A percentile compares a stretch with the other conserved stretches of the same genome.
Evolutionary conservation across 148 eudicot species (phyloP).

Genomic region (Silene latifolia): DNA sequence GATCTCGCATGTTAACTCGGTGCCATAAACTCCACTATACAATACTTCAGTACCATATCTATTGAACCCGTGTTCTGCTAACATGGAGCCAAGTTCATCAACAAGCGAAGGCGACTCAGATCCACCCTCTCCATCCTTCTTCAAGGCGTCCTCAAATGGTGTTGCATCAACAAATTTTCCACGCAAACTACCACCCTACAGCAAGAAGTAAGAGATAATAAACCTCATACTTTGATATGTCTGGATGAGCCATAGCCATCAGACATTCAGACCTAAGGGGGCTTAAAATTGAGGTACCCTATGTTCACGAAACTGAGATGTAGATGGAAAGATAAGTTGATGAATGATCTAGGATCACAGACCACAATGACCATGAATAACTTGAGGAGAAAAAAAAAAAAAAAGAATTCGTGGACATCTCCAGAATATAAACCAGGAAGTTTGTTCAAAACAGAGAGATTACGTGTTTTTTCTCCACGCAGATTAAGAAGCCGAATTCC

Average conservation of each 20-base stretch:
- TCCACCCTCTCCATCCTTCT: constrained; percentile 36
- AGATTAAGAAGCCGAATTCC: neutral
- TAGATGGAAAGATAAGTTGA: too few relatives aligned
- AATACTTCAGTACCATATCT: constrained; percentile 70
- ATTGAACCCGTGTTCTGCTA: constrained; percentile 64
- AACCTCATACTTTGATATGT: neutral
- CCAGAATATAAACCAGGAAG: too few relatives aligned
- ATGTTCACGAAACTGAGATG: neutral
- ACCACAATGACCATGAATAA: too few relatives aligned
- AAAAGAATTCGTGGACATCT: too few relatives aligned
- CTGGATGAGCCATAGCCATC: neutral
- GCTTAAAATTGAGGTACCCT: neutral
- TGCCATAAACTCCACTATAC: constrained; percentile 89
- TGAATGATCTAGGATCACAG: too few relatives aligned
- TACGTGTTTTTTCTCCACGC: too few relatives aligned
- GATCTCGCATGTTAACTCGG: constrained; percentile 77
- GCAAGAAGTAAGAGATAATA: constrained; percentile 8
- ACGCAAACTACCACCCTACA: constrained; percentile 72
- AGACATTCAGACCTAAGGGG: neutral
- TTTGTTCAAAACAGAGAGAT: neutral
- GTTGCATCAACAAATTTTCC: constrained; percentile 88
- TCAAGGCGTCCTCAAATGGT: constrained; percentile 52
- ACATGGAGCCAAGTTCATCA: constrained; percentile 70
- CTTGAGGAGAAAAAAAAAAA: too few relatives aligned
- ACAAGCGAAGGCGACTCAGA: constrained; percentile 52